Percentiles rank a stretch among this genome's conserved stretches.
phyloP scores from a whole-genome alignment of 352 stramenopile genomes.

The Phytophthora quininea region DNA sequence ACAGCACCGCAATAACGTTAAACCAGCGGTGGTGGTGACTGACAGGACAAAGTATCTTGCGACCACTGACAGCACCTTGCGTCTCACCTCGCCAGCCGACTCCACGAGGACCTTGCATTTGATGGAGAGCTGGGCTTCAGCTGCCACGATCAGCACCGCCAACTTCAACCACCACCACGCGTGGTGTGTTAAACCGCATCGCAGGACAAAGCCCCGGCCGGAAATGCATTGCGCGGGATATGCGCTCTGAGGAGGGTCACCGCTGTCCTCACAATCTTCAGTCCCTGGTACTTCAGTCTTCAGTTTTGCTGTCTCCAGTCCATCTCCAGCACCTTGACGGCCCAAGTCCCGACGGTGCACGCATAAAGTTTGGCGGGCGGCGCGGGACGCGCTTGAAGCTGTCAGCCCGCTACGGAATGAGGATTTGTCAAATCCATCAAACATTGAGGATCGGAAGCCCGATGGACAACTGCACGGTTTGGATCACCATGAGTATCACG shows the following conservation, averaged over 20 bases:
- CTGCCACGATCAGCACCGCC: constrained; percentile 4
- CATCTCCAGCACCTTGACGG: constrained; percentile 6
- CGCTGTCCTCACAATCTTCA: constrained; percentile 31
- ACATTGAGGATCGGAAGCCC: constrained; percentile 12
- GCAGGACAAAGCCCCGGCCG: background rate
- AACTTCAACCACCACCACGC: constrained; percentile 35
- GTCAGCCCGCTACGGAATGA: background rate
- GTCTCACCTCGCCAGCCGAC: too few relatives aligned
- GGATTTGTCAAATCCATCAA: constrained; percentile 26
- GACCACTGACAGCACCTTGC: too few relatives aligned
- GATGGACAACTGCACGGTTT: too few relatives aligned
- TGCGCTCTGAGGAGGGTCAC: background rate
- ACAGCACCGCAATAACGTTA: too few relatives aligned
- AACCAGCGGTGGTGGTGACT: too few relatives aligned
- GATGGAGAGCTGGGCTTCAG: too few relatives aligned
- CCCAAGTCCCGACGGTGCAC: constrained; percentile 15
- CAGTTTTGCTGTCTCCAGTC: background rate
- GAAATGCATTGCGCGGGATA: constrained; percentile 14
- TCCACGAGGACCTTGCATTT: too few relatives aligned
- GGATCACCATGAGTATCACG: too few relatives aligned
- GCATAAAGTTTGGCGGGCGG: constrained; percentile 2
- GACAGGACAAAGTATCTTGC: too few relatives aligned
- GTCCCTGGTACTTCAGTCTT: constrained; percentile 21
- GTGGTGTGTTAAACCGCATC: constrained; percentile 26
- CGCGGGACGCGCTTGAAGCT: constrained; percentile 17